Evolutionary conservation across 1,284 basidiomycete genomes (phyloP), one percentile per base, ranked within the genome.

Genomic region (Amylostereum areolatum): DNA sequence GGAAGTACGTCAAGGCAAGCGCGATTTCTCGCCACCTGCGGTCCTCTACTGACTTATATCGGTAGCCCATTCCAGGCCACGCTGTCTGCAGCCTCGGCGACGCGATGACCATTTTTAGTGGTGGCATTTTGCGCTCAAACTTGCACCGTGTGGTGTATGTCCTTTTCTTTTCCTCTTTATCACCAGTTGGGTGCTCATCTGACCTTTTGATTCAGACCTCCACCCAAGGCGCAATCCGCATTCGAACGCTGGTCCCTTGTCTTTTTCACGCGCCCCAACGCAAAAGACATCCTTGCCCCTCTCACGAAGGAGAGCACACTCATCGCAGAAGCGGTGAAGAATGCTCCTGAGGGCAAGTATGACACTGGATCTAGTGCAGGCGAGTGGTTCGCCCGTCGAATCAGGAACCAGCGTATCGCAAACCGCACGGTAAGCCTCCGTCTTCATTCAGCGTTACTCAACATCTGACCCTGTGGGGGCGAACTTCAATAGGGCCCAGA

Each of bases 1-100:
- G 85, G 85, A 78, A 80, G 56, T 88, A 85, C 53, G 71, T 87
- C 51, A 75, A 76, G 41, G 69, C 30, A 43, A 24, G 28, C 30
- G 18, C 41, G 4, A 28, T 11, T 28, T 41, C 39, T 41, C 39
- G 34, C 34, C 34, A n/a, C 34, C 34, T 10, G 8, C 8, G 12
- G 41, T 11, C 30, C 41, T 28, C 7, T n/a, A 11, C 41, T 29
- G 25, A 28, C 41, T 29, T 11, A 11, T 33, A 10, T 12, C 44
- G 37, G 7, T 28, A 69, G 67, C 67, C 67, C 41, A 54, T 68
- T 11, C 62, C 64, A 8, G 64, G 66, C 10, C 59, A 58, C 10
- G 59, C 59, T 2, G 56, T 66, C 40, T 59, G 64, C 52, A 66
- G 65, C 46, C 51, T 65, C 18, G 51, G 71, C 27, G 70, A 73